These are phyloP conservation scores for Scutellaria minor DNA, from an alignment of 257 asterid species.

Conservation along the genomic window DNA sequence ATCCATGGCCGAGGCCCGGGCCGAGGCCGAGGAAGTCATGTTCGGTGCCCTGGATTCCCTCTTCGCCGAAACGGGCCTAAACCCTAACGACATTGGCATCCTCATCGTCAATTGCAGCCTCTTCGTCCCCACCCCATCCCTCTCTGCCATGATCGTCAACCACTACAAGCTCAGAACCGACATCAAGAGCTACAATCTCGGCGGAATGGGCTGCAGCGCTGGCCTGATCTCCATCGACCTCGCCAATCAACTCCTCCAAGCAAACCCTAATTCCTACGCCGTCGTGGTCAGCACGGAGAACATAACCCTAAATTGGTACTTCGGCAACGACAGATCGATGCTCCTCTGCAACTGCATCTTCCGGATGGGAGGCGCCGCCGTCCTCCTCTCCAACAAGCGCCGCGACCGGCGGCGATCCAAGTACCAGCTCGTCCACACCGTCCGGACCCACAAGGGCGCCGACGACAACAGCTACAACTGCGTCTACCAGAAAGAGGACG, in stretches of 20 bases:
- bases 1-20: slow-evolving; percentile 51
- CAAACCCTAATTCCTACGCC: slow-evolving; percentile 51
- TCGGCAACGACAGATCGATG: slow-evolving; percentile 71
- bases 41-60: slow-evolving; percentile 59
- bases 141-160: slow-evolving; percentile 66
- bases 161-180: slow-evolving; percentile 62
- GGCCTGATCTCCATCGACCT: slow-evolving; percentile 62
- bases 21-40: slow-evolving; percentile 60
- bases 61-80: slow-evolving; percentile 43
- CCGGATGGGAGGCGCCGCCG: slow-evolving; percentile 66
- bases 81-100: slow-evolving; percentile 49
- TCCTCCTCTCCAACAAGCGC: slow-evolving; percentile 50
- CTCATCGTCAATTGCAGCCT: slow-evolving; percentile 64
- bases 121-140: slow-evolving; percentile 65
- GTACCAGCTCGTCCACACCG: slow-evolving; percentile 56
- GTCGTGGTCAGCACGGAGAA: slow-evolving; percentile 61
- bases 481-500: slow-evolving; percentile 63
- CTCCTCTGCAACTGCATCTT: slow-evolving; percentile 63
- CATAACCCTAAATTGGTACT: slow-evolving; percentile 67
- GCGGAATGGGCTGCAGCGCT: slow-evolving; percentile 74
- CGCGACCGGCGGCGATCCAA: slow-evolving; percentile 49
- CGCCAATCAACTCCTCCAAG: slow-evolving; percentile 57
- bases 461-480: slow-evolving; percentile 58
- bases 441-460: slow-evolving; percentile 65
- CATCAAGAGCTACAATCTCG: slow-evolving; percentile 58